Base-by-base conservation (phyloP, 2,329 filamentous ascomycete genomes). In the Monascus ruber region DNA sequence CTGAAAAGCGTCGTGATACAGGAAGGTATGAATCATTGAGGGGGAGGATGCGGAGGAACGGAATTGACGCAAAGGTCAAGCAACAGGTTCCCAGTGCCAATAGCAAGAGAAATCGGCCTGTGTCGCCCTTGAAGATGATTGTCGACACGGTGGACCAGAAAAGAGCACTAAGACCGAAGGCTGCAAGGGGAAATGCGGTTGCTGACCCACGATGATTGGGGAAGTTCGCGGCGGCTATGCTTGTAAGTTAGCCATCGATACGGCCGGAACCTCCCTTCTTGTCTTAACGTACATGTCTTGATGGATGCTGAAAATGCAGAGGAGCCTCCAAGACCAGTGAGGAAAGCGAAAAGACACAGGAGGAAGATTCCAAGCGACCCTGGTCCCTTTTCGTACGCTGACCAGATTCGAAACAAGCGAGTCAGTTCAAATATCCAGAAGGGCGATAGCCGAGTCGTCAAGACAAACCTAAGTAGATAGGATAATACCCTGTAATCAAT, bases 161-260 rank as follows among this genome's bases (percentile, higher is more conserved):
- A 65, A 98, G 91, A 39, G 91, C 91, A 58, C 88, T 95, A 41
- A 98, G 67, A 3, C 91, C 91, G 56, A 96, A 96, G 3, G 85
- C 88, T 41, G 91, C 85, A 40, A 96, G 65, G 5, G 91, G 89
- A 52, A 96, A 91, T 1, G 88, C 88, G 5, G 91, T 96, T 5
- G 91, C 91, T 3, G 89, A 94, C 40, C 91, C 91, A 47, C 91
- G 78, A 58, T 94, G 83, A 42, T 81, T 76, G 8, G 89, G 89
- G 78, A 88, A 95, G 63, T 95, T 95, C 47, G 91, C 73, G 6
- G 88, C 88, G 36, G 84, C 88, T 57, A 69, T 70, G 59, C 26
- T 24, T 35, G 25, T 17, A 17, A 17, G 17, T 17, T 17, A 17
- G 17, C 17, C 17, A 17, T 17, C 3, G 17, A 17, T 17, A 17